Conservation (phyloP, 2,329 filamentous ascomycete genomes). For the Aspergillus uvarum region DNA sequence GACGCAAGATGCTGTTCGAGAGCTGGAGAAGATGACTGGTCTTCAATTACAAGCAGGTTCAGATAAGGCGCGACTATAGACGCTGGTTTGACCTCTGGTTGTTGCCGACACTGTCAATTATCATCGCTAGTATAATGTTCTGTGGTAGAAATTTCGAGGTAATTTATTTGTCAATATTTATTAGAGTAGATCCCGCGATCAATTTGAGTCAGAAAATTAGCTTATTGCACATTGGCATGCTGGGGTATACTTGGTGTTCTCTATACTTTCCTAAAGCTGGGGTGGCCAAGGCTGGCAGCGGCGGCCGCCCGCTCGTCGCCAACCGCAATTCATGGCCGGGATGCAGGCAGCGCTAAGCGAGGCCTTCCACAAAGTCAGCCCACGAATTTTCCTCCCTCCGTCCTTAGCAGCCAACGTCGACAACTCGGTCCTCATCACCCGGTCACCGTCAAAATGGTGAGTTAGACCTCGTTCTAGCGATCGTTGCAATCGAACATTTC, state of each 20-base stretch:
- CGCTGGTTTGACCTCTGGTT: neutral
- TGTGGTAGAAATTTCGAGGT: neutral
- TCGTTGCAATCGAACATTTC: neutral
- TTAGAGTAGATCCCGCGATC: neutral
- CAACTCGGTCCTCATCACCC: conserved; percentile 34
- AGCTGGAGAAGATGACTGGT: conserved; percentile 74
- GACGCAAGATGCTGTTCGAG: conserved; percentile 75
- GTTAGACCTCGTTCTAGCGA: conserved; percentile 12
- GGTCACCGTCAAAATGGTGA: conserved; percentile 48
- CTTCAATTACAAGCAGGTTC: conserved; percentile 48
- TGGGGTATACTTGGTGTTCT: neutral
- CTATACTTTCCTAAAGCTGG: neutral
- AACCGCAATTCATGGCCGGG: conserved; percentile 36
- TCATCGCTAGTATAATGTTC: neutral
- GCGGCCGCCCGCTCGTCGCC: conserved; percentile 37
- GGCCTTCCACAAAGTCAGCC: conserved; percentile 43
- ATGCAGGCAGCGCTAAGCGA: conserved; percentile 44
- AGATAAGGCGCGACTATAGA: conserved; percentile 39
- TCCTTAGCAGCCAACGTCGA: conserved; percentile 37
- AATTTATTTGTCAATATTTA: neutral
- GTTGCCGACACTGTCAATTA: neutral
- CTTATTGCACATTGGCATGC: neutral
- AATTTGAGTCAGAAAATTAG: neutral
- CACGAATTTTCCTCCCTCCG: conserved; percentile 33
- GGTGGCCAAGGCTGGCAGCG: neutral